Conservation (phyloP, 202 grass and related monocot species). For the Schoenoplectus triqueter region DNA sequence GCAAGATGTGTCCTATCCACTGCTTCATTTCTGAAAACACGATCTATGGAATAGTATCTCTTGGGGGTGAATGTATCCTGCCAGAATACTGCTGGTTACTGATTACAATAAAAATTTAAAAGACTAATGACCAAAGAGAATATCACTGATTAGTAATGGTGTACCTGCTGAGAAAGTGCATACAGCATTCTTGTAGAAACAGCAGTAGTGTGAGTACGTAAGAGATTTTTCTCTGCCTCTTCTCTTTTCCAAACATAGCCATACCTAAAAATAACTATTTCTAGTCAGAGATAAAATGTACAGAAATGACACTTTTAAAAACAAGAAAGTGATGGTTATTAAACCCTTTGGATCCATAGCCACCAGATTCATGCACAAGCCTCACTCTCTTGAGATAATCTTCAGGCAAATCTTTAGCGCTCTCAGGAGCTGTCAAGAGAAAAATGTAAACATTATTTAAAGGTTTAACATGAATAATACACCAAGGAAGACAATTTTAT, state of each 20-base stretch:
- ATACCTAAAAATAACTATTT: slow-evolving; percentile 57
- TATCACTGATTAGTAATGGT: slow-evolving; percentile 17
- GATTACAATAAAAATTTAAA: slow-evolving; percentile 25
- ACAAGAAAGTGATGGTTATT: background rate
- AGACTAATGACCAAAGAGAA: slow-evolving; percentile 30
- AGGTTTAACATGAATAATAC: slow-evolving; percentile 18
- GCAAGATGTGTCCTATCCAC: slow-evolving; percentile 93
- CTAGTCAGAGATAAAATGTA: slow-evolving; percentile 36
- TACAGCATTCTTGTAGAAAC: slow-evolving; percentile 96
- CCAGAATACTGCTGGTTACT: slow-evolving; percentile 1
- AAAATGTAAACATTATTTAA: slow-evolving; percentile 19
- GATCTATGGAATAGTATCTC: slow-evolving; percentile 91
- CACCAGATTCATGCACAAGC: slow-evolving; percentile 76
- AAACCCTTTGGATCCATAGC: slow-evolving; percentile 94
- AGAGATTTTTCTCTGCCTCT: slow-evolving; percentile 91
- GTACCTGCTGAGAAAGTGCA: slow-evolving; percentile 86
- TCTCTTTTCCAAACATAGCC: slow-evolving; percentile 94
- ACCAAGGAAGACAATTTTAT: background rate
- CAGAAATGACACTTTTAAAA: background rate
- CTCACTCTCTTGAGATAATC: slow-evolving; percentile 94
- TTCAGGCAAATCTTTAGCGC: slow-evolving; percentile 71
- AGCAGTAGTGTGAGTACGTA: slow-evolving; percentile 93
- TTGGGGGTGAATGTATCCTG: slow-evolving; percentile 88
- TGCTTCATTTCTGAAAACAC: slow-evolving; percentile 95
- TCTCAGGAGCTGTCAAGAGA: slow-evolving; percentile 57